Base-by-base conservation (phyloP, 345 rosid species). In the Citrus reticulata region DNA sequence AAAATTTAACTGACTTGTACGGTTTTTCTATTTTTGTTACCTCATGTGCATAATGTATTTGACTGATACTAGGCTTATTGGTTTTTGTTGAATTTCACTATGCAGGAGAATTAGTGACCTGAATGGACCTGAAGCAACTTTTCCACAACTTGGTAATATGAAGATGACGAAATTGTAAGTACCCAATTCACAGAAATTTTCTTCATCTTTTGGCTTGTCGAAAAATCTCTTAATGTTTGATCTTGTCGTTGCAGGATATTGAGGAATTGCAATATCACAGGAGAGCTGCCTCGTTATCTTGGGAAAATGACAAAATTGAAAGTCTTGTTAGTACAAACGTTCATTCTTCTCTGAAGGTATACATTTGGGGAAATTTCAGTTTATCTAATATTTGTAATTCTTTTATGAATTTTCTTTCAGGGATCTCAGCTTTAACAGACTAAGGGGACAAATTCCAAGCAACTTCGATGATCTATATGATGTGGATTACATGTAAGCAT, bases 21-120 rank as follows among this genome's bases (percentile, higher is more conserved):
- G 11, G 6, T 11, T 35, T 68, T 24, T 42, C 13, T n/a, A 3
- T 6, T 35, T 34, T 20, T 22, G 2, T 67, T 29, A 13, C 17
- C 1, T 63, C 22, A 5, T 16, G n/a, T 40, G 16, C 6, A 3
- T 8, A 9, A 9, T 25, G 29, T 24, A 60, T 60, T 72, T 65
- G 39, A 13, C 19, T 61, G 39, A 9, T 22, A 20, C 5, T 60
- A 7, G 34, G 32, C 8, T 60, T 2, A 42, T 42, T 3, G 42
- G 16, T 60, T 22, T 70, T 34, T 27, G 2, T 57, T 64, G 16
- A 62, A 57, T 58, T 70, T 68, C 60, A 10, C 67, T 6, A 7
- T 80, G 71, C 84, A 88, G 93, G 92, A 88, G 91, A 78, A 89
- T 92, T 60, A 86, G 75, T 83, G 90, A 90, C 84, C 72, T 88